These are phyloP conservation scores for Blastomyces emzantsi DNA, from an alignment of 2,329 filamentous ascomycete genomes.

Conservation along the genomic window DNA sequence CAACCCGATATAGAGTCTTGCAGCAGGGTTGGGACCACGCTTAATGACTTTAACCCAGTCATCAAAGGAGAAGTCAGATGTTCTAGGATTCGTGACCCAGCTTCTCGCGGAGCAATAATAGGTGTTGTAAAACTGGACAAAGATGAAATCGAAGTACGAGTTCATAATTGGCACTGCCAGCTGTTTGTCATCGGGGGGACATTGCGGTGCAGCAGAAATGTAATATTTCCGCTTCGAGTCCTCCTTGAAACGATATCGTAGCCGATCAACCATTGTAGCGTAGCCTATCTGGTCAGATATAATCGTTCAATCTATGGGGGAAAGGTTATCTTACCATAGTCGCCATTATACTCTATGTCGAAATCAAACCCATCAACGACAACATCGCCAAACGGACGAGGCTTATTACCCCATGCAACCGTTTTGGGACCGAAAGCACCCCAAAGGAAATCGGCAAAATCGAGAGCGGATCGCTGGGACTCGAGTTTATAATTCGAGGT, in stretches of 20 bases:
- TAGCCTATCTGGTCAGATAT: constrained; percentile 30
- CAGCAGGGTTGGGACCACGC: constrained; percentile 31
- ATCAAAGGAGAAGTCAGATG: constrained; percentile 38
- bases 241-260: constrained; percentile 35
- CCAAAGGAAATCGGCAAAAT: constrained; percentile 45
- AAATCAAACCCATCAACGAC: constrained; percentile 47
- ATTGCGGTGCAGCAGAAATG: constrained; percentile 48
- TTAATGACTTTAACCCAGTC: constrained; percentile 38
- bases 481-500: constrained; percentile 36
- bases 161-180: constrained; percentile 38
- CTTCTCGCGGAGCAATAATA: constrained; percentile 41
- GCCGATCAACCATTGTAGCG: constrained; percentile 39
- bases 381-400: constrained; percentile 41
- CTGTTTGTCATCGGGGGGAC: constrained; percentile 40
- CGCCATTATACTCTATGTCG: constrained; percentile 34
- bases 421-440: constrained; percentile 41
- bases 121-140: constrained; percentile 51
- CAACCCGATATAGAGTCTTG: constrained; percentile 49
- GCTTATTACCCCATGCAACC: constrained; percentile 27
- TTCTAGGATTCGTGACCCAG: constrained; percentile 27
- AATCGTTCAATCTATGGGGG: background rate
- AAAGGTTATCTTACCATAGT: constrained; percentile 20
- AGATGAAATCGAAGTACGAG: constrained; percentile 45
- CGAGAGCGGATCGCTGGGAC: constrained; percentile 31
- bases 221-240: constrained; percentile 35